A percentile compares a stretch with the other conserved stretches of the same genome.
Evolutionary conservation across 441 rosid genomes (phyloP).

Genomic region (Oxalis stricta): DNA sequence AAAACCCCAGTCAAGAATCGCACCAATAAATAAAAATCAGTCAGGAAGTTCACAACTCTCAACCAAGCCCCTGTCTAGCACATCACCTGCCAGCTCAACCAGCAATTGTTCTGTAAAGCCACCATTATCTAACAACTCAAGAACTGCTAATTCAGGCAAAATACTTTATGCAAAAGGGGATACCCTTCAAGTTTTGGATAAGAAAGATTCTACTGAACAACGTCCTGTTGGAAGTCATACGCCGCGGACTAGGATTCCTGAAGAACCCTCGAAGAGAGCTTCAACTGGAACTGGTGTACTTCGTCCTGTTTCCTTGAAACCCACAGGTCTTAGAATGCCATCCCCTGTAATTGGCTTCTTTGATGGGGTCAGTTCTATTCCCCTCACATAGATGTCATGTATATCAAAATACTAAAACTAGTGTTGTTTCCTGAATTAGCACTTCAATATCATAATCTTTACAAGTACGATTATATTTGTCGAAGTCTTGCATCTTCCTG

Average conservation of each 20-base stretch:
- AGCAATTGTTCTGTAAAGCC: slow-evolving; percentile 65
- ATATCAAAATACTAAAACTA: too few species aligned
- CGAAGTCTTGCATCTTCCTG: neutral
- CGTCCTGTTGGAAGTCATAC: slow-evolving; percentile 21
- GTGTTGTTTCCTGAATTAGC: neutral
- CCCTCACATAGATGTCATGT: slow-evolving; percentile 4
- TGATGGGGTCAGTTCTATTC: slow-evolving; percentile 70
- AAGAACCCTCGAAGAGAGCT: slow-evolving; percentile 20
- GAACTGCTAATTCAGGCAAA: slow-evolving; percentile 25
- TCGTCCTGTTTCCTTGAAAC: slow-evolving; percentile 34
- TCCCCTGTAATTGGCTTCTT: slow-evolving; percentile 93
- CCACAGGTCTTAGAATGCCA: slow-evolving; percentile 88
- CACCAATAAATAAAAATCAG: slow-evolving; percentile 26
- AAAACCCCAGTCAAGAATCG: slow-evolving; percentile 17
- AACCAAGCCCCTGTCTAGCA: slow-evolving; percentile 35
- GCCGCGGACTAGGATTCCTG: slow-evolving; percentile 15
- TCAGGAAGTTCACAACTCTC: slow-evolving; percentile 24
- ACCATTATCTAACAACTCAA: slow-evolving; percentile 31
- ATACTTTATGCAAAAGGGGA: slow-evolving; percentile 9
- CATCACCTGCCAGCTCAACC: slow-evolving; percentile 58
- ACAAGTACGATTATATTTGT: slow-evolving; percentile 2
- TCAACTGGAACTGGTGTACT: slow-evolving; percentile 20
- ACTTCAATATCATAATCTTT: neutral
- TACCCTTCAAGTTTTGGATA: slow-evolving; percentile 20
- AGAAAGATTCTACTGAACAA: slow-evolving; percentile 16